Base-by-base conservation (phyloP, 495 filamentous ascomycete genomes). In the Jackrogersella minutella region DNA sequence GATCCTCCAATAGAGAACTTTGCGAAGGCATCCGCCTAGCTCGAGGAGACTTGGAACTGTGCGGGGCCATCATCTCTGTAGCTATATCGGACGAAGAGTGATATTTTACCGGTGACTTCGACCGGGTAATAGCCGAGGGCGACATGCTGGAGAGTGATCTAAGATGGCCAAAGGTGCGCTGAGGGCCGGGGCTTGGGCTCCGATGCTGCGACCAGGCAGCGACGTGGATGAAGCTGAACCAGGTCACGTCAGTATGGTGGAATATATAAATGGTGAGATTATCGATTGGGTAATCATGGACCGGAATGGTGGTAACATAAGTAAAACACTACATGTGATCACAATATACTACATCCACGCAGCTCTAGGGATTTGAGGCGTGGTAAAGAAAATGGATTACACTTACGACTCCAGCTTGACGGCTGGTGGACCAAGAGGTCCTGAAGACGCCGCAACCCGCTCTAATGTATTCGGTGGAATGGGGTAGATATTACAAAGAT, bases 161-260 rank as follows among this genome's bases (percentile, higher is more conserved):
- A 50, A 80, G 67, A 68, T 85, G 83, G 62, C 78, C 78, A n/a
- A 80, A 74, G 31, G 77, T 71, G 36, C 70, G 73, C 54, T 73
- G 72, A 28, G 59, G 70, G 39, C 62, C 64, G 24, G 78, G 64
- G 54, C 74, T 75, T 30, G 74, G 69, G 58, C 66, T 75, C 44
- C 73, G 76, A 60, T 84, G 79, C 72, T 82, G 77, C 57, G 81
- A 78, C 82, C 82, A 84, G 58, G 80, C 77, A 58, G 81, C 76
- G 64, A 83, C 75, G 59, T 81, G 75, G 62, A 83, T 76, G 65
- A 84, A 78, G 61, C 83, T 85, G 73, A 66, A 17, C 62, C 65
- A 73, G 37, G 59, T 22, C 51, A 49, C 64, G 70, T 80, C 74
- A 80, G 79, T 64, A 51, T 44, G 10, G 16, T 46, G 64, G 26